These are phyloP conservation scores for Bothriochloa decipiens DNA, from an alignment of 176 grass and related monocot species.

Conservation along the genomic window DNA sequence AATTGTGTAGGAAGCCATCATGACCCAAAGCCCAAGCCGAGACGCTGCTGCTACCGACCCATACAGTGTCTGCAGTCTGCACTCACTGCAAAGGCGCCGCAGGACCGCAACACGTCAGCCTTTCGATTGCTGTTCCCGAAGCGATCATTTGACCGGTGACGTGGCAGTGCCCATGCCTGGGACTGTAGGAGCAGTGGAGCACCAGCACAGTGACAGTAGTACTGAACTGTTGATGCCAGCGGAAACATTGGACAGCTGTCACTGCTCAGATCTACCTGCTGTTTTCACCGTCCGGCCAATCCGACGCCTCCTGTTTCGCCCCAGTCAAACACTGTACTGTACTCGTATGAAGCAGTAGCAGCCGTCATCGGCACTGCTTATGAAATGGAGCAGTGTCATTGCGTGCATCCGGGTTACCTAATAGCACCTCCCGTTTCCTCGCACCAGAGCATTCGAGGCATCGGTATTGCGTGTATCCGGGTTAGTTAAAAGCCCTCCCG, in stretches of 20 bases:
- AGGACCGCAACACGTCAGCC: not conserved
- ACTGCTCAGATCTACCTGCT: constrained; percentile 34
- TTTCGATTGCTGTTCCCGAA: not conserved
- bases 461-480: no score
- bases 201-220: no score
- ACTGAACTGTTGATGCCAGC: not conserved
- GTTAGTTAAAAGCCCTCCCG: no score
- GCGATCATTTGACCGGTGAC: not conserved
- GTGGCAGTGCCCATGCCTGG: not conserved
- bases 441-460: no score
- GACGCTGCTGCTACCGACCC: no score
- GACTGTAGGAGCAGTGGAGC: not conserved
- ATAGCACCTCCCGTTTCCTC: no score
- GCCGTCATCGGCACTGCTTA: not conserved
- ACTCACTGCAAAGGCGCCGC: not conserved
- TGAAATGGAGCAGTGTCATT: not conserved
- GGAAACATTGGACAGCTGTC: not conserved
- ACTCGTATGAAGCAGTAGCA: not conserved
- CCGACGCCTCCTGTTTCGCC: not conserved
- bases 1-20: no score
- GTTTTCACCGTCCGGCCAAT: not conserved
- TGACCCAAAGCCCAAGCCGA: no score
- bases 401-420: no score
- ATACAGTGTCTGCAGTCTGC: not conserved
- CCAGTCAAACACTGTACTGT: not conserved